Evolutionary conservation across 192 early-diverging fungal genomes (phyloP).

Genomic region (Chytriomyces hyalinus): DNA sequence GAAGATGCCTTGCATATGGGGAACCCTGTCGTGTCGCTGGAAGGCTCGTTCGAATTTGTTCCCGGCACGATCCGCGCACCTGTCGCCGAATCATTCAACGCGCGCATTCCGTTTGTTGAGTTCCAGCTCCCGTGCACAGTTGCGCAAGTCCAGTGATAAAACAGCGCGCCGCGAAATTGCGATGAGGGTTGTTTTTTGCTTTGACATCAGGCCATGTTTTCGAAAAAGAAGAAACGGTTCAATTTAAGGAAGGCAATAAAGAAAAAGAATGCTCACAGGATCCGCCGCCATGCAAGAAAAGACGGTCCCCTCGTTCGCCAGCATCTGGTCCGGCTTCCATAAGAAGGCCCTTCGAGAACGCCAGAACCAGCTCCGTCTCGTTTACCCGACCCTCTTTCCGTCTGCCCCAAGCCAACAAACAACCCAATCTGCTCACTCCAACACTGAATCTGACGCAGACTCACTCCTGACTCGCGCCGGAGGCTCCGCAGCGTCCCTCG

Average conservation of each 20-base stretch:
- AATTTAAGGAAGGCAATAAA: background rate
- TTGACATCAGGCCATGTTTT: too few relatives aligned
- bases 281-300: background rate
- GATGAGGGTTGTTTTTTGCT: too few relatives aligned
- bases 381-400: constrained; percentile 63
- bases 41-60: constrained; percentile 16
- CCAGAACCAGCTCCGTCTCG: constrained; percentile 65
- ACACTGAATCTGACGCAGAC: background rate
- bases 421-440: background rate
- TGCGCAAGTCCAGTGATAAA: too few relatives aligned
- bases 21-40: constrained; percentile 13
- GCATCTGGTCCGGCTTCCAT: constrained; percentile 77
- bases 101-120: constrained; percentile 12
- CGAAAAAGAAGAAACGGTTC: background rate
- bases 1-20: background rate
- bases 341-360: constrained; percentile 76
- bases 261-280: background rate
- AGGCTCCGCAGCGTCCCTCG: constrained; percentile 19
- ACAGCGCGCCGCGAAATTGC: too few relatives aligned
- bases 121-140: constrained; percentile 2
- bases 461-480: background rate
- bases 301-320: background rate
- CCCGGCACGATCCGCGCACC: background rate
- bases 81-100: constrained; percentile 1
- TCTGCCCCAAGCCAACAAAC: background rate